Percentiles rank a stretch among this genome's conserved stretches.
phyloP scores from a whole-genome alignment of 2,329 filamentous ascomycete species.

The Colletotrichum lindemuthianum region DNA sequence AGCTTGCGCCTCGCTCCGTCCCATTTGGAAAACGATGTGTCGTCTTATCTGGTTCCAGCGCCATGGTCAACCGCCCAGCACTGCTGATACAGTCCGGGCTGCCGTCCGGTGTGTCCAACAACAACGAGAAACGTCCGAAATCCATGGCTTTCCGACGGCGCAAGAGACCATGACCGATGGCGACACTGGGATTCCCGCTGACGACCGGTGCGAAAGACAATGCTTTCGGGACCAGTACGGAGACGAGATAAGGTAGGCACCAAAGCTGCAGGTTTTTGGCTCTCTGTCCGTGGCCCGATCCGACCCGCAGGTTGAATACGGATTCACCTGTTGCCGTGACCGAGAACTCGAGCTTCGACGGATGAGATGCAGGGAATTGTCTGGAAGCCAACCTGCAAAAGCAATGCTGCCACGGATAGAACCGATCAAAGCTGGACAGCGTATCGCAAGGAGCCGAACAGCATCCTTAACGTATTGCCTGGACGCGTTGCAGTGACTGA shows the following conservation, averaged over 20 bases:
- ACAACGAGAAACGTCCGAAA: constrained; percentile 28
- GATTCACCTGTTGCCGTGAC: background rate
- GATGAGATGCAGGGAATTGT: constrained; percentile 19
- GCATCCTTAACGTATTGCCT: constrained; percentile 5
- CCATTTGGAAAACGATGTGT: background rate
- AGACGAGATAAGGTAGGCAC: background rate
- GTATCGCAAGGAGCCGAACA: background rate
- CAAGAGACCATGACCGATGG: constrained; percentile 15
- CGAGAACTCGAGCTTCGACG: background rate
- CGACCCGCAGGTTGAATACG: no score
- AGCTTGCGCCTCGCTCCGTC: no score
- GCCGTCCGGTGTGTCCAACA: constrained; percentile 24
- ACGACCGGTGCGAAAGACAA: constrained; percentile 21
- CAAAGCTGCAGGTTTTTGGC: no score
- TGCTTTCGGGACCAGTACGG: constrained; percentile 12
- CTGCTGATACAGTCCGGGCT: constrained; percentile 10
- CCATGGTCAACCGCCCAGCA: constrained; percentile 22
- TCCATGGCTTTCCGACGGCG: constrained; percentile 7
- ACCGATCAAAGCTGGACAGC: no score
- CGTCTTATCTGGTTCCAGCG: constrained; percentile 16
- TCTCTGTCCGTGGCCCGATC: no score
- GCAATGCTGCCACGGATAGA: background rate
- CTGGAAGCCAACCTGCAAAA: constrained; percentile 26
- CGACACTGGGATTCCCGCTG: constrained; percentile 9
- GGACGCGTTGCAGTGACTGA: no score